These are phyloP conservation scores for Pseudoneurospora amorphoporcata DNA, from an alignment of 495 filamentous ascomycete species.

Conservation along the genomic window DNA sequence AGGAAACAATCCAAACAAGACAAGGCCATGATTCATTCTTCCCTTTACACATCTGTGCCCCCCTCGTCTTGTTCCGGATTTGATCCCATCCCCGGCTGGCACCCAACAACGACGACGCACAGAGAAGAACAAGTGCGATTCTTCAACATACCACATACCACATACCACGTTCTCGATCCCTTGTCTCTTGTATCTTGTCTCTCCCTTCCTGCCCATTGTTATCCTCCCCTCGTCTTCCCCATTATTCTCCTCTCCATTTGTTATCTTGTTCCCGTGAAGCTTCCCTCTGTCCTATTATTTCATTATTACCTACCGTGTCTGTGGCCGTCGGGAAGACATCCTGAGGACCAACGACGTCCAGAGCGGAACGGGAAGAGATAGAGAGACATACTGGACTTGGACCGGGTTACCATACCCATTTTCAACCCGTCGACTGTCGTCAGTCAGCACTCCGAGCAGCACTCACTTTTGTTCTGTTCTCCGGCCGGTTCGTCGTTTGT, in stretches of 20 bases:
- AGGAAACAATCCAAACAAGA: background rate
- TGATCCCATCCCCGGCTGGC: background rate
- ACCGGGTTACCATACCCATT: too few species aligned
- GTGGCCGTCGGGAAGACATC: background rate
- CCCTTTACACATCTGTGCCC: background rate
- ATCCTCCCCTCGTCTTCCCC: background rate
- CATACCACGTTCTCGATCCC: background rate
- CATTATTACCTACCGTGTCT: background rate
- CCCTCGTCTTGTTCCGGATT: background rate
- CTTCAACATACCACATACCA: background rate
- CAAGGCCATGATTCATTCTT: background rate
- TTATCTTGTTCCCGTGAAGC: background rate
- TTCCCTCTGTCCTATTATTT: background rate
- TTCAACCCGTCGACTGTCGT: too few species aligned
- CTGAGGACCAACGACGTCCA: background rate
- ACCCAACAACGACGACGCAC: too few species aligned
- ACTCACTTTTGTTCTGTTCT: background rate
- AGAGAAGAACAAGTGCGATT: background rate
- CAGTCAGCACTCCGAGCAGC: background rate
- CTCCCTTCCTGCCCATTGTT: slow-evolving; percentile 8
- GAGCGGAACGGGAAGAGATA: background rate
- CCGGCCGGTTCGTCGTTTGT: background rate
- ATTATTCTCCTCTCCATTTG: background rate
- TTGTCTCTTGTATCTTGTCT: background rate
- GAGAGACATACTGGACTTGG: too few species aligned